A percentile compares a stretch with the other conserved stretches of the same genome.
Evolutionary conservation across 2,329 filamentous ascomycete species (phyloP).

Genomic region (Penicillium sp.): DNA sequence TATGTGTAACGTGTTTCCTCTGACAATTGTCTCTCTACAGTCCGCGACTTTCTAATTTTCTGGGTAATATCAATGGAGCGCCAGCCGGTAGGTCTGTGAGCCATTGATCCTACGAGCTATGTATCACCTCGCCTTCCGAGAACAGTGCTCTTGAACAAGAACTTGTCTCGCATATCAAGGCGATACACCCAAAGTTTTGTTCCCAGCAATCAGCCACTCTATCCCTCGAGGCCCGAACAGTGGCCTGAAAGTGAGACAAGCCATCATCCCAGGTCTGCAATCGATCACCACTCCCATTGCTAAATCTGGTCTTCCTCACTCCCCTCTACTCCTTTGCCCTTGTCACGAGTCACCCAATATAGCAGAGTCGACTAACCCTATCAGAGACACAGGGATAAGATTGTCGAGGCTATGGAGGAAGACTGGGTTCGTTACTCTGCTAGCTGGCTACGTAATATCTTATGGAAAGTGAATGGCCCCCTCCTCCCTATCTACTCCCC

Average conservation of each 20-base stretch:
- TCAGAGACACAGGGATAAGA: slow-evolving; percentile 1
- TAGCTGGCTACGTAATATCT: background rate
- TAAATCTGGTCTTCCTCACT: background rate
- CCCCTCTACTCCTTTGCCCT: too few species aligned
- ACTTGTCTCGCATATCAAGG: background rate
- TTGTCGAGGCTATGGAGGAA: background rate
- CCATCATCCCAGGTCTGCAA: background rate
- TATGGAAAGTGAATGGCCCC: background rate
- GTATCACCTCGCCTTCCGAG: too few species aligned
- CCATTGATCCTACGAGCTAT: too few species aligned
- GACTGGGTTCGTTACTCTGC: background rate
- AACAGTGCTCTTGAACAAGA: too few species aligned
- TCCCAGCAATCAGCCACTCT: too few species aligned
- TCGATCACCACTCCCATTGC: background rate
- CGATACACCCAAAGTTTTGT: background rate
- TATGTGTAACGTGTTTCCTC: background rate
- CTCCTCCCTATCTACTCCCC: background rate
- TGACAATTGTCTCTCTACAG: background rate
- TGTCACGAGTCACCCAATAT: background rate
- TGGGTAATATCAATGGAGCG: too few species aligned
- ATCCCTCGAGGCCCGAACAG: too few species aligned
- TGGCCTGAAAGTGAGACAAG: slow-evolving; percentile 2
- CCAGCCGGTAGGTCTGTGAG: too few species aligned
- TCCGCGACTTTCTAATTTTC: background rate
- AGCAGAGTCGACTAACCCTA: background rate